A percentile compares a stretch with the other conserved stretches of the same genome.
Conservation (phyloP, 257 asterid species). For the Dorcoceras hygrometricum region DNA sequence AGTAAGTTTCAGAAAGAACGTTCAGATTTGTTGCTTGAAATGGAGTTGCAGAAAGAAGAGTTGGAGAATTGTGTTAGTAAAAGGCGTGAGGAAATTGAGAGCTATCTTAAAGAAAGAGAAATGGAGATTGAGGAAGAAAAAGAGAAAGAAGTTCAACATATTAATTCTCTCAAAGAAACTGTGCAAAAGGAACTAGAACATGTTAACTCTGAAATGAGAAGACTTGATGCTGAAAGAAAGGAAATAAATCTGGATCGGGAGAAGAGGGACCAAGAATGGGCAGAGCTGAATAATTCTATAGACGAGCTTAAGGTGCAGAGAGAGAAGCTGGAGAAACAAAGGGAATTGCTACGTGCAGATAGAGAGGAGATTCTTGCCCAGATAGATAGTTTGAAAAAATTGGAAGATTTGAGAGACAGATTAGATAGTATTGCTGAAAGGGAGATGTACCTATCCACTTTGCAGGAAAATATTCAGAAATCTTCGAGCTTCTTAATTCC, state of each 20-base stretch:
- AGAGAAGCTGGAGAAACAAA: constrained; percentile 84
- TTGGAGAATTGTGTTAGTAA: constrained; percentile 58
- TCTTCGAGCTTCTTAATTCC: constrained; percentile 32
- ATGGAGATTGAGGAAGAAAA: constrained; percentile 69
- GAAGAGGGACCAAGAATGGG: constrained; percentile 82
- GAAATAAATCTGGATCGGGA: constrained; percentile 75
- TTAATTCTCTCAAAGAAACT: constrained; percentile 57
- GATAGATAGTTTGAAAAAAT: constrained; percentile 64
- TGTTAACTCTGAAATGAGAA: constrained; percentile 67
- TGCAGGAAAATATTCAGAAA: constrained; percentile 38
- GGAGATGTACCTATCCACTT: constrained; percentile 43
- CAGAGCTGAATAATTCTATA: constrained; percentile 65
- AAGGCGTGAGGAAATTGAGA: constrained; percentile 86
- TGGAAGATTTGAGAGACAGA: constrained; percentile 66
- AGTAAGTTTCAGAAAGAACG: constrained; percentile 79
- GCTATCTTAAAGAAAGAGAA: constrained; percentile 60
- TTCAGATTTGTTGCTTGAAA: constrained; percentile 59
- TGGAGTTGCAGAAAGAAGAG: constrained; percentile 74
- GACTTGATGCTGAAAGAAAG: constrained; percentile 67
- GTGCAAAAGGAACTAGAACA: constrained; percentile 67
- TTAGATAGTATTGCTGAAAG: constrained; percentile 60
- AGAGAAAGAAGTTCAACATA: constrained; percentile 59
- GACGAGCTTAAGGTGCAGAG: constrained; percentile 86
- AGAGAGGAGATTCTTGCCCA: constrained; percentile 74
- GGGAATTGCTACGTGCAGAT: constrained; percentile 80